Conservation (phyloP, 1,139 yeast genomes). For the Oligophagozyma castellii region DNA sequence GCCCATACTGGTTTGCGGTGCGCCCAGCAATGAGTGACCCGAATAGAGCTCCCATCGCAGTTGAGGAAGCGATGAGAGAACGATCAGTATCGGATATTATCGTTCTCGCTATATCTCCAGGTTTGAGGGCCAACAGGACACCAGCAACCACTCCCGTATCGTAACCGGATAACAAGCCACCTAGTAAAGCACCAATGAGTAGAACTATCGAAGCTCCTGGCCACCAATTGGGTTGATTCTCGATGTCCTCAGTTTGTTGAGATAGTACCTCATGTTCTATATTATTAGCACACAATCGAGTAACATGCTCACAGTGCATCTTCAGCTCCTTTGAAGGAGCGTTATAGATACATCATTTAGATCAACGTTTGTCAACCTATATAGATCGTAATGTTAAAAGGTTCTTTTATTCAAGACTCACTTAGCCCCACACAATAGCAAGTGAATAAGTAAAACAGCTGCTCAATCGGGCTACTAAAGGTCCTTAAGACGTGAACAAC, state of each 20-base stretch:
- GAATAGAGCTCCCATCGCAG: conserved; percentile 30
- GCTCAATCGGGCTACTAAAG: neutral
- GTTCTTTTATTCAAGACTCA: too few species aligned
- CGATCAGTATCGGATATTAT: conserved; percentile 22
- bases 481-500: conserved; percentile 1
- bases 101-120: conserved; percentile 21
- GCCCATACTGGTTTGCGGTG: conserved; percentile 26
- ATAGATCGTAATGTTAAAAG: too few species aligned
- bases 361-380: too few species aligned
- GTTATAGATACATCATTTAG: too few species aligned
- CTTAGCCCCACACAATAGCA: too few species aligned
- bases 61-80: conserved; percentile 31
- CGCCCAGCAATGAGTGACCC: conserved; percentile 30
- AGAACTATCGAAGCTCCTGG: too few species aligned
- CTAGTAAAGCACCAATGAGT: conserved; percentile 24
- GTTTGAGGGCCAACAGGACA: conserved; percentile 27
- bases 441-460: too few species aligned
- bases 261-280: conserved; percentile 20
- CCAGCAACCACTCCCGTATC: conserved; percentile 33
- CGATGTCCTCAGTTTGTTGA: conserved; percentile 10
- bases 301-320: too few species aligned
- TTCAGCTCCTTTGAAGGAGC: too few species aligned
- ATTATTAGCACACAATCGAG: conserved; percentile 17
- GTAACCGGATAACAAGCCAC: conserved; percentile 31
- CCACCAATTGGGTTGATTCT: too few species aligned